phyloP scores from a whole-genome alignment of 495 filamentous ascomycete genomes.

The Sordaria brevicollis region DNA sequence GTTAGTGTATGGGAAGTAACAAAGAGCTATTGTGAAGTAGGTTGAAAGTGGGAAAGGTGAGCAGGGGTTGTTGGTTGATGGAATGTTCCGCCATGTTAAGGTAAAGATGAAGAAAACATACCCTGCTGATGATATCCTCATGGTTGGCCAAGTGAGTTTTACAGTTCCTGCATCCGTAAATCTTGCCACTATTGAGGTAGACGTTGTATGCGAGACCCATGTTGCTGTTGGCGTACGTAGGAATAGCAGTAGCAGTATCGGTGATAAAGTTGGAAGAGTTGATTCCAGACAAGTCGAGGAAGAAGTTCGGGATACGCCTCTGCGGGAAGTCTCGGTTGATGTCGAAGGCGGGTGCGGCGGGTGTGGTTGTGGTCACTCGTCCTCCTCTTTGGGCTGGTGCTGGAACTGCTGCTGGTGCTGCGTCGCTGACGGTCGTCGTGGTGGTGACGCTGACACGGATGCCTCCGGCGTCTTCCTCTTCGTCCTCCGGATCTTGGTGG shows the following conservation, averaged over 20 bases:
- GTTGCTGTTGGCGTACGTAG: slow-evolving; percentile 19
- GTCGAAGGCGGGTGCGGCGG: not conserved
- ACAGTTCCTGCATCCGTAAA: slow-evolving; percentile 93
- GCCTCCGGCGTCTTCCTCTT: not conserved
- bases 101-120: slow-evolving; percentile 32
- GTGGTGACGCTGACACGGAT: not conserved
- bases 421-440: not conserved
- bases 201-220: slow-evolving; percentile 97
- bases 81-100: not conserved
- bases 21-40: not conserved
- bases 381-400: no score
- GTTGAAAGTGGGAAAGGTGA: not conserved
- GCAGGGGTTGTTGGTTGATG: not conserved
- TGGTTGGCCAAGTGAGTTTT: slow-evolving; percentile 92
- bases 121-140: slow-evolving; percentile 90
- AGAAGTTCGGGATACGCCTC: no score
- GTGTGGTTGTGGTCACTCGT: no score
- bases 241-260: not conserved
- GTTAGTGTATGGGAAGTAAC: not conserved
- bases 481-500: no score
- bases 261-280: not conserved
- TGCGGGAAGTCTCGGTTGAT: no score
- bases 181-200: slow-evolving; percentile 79
- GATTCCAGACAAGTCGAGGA: not conserved
- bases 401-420: not conserved